Percentiles rank a stretch among this genome's conserved stretches.
These are phyloP conservation scores for Aquanectria penicillioides DNA, from an alignment of 2,329 filamentous ascomycete species.

Conservation along the genomic window DNA sequence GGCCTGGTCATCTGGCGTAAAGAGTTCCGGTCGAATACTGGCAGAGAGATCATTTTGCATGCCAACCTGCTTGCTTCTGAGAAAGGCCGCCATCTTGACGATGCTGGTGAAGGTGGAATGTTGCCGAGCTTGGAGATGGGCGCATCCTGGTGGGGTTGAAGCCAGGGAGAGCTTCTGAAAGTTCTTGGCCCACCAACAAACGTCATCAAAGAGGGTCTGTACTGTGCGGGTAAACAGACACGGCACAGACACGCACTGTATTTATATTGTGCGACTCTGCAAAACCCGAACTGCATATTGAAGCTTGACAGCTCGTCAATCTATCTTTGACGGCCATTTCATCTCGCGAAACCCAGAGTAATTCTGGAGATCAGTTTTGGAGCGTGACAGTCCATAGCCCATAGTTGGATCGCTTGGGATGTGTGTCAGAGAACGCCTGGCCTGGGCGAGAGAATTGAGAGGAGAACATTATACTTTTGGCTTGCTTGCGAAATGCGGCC, in stretches of 20 bases:
- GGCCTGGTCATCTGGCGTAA: slow-evolving; percentile 84
- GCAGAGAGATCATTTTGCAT: slow-evolving; percentile 91
- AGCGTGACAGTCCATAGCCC: no score
- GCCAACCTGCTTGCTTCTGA: slow-evolving; percentile 92
- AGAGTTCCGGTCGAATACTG: slow-evolving; percentile 79
- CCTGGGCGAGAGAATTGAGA: no score
- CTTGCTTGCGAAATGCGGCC: slow-evolving; percentile 4
- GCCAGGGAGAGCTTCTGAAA: slow-evolving; percentile 30
- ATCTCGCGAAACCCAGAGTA: no score
- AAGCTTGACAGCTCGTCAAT: no score
- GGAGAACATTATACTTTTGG: no score
- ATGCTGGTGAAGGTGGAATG: slow-evolving; percentile 25
- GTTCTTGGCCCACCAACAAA: slow-evolving; percentile 23
- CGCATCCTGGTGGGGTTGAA: slow-evolving; percentile 34
- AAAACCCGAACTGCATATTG: no score
- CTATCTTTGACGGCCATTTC: no score
- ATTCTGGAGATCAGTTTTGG: no score
- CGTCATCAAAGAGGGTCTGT: slow-evolving; percentile 17
- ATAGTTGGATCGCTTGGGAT: no score
- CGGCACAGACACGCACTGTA: background rate
- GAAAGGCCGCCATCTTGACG: slow-evolving; percentile 79
- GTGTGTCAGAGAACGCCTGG: no score
- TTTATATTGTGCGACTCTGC: no score
- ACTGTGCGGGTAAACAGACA: background rate
- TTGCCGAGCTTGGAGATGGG: slow-evolving; percentile 28